Conservation (phyloP, 257 asterid species). For the Knoxia roxburghii region DNA sequence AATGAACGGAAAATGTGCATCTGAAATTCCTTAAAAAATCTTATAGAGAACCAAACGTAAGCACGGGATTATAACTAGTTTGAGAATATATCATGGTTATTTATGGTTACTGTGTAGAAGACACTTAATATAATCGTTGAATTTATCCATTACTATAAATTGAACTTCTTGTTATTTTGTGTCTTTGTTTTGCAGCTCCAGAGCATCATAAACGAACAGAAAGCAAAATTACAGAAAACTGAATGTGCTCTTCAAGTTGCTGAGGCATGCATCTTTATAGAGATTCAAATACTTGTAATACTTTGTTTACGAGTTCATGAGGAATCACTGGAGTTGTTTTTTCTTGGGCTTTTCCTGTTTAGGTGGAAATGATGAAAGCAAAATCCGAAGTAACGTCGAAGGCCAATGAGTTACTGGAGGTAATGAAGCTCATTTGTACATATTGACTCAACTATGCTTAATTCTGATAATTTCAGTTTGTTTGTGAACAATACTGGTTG, state of each 20-base stretch:
- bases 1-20: too few relatives aligned
- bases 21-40: too few relatives aligned
- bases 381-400: constrained; percentile 65
- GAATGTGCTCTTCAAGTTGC: constrained; percentile 91
- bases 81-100: neutral
- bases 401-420: constrained; percentile 70
- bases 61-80: too few relatives aligned
- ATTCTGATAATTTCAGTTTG: constrained; percentile 4
- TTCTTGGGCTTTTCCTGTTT: constrained; percentile 16
- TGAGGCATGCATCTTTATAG: constrained; percentile 45
- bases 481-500: neutral
- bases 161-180: neutral
- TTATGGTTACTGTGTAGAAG: neutral
- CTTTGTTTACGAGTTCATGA: constrained; percentile 4
- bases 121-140: neutral
- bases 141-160: neutral
- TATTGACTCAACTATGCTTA: neutral
- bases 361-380: constrained; percentile 89
- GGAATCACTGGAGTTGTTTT: constrained; percentile 1
- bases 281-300: constrained; percentile 8
- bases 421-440: constrained; percentile 14
- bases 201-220: constrained; percentile 54
- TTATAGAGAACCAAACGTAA: too few relatives aligned
- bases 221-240: constrained; percentile 71
- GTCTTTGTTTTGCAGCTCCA: constrained; percentile 52